Conservation (phyloP, 208 protist genomes). For the Leptomonas seymouri region DNA sequence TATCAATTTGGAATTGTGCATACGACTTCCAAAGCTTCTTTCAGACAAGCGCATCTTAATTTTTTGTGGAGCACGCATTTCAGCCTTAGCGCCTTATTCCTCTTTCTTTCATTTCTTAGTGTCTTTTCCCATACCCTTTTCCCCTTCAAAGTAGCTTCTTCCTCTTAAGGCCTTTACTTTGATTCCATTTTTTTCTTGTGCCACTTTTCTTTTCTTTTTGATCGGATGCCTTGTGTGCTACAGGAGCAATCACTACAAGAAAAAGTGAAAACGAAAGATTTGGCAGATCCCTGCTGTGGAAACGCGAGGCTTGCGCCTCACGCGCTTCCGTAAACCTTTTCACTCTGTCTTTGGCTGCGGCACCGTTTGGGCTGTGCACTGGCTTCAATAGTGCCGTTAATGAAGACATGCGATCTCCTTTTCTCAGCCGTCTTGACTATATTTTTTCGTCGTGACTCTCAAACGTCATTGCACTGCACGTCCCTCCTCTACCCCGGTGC, state of each 20-base stretch:
- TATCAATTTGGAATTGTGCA: background rate
- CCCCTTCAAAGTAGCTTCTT: background rate
- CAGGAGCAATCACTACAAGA: background rate
- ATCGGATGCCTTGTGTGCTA: background rate
- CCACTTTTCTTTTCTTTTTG: background rate
- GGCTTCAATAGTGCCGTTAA: no score
- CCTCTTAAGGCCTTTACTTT: background rate
- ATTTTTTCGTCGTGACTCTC: no score
- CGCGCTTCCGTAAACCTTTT: no score
- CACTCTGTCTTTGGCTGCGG: no score
- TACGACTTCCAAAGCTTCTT: constrained; percentile 6
- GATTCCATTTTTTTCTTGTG: background rate
- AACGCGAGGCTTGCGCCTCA: no score
- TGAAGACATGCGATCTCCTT: no score
- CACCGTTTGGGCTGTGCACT: no score
- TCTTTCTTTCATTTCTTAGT: background rate
- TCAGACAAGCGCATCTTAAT: background rate
- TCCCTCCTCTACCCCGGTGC: no score
- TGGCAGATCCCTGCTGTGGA: no score
- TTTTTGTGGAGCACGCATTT: background rate
- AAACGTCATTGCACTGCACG: no score
- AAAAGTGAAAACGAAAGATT: constrained; percentile 2
- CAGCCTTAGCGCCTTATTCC: background rate
- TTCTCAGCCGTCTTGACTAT: no score
- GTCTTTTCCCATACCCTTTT: background rate